Conservation (phyloP, 495 filamentous ascomycete species). For the Sordaria brevicollis region DNA sequence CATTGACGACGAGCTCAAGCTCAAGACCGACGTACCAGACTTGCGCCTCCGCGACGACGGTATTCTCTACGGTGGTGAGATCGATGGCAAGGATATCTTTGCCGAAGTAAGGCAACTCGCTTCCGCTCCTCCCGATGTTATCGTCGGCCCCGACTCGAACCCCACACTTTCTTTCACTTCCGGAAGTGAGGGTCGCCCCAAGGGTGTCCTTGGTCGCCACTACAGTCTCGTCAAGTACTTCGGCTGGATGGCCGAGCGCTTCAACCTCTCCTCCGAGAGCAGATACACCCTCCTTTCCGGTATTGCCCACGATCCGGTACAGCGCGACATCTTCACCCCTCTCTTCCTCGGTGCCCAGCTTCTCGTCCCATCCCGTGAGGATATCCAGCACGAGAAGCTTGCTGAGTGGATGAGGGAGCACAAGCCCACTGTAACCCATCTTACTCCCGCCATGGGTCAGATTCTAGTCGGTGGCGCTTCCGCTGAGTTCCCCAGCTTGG, state of each 20-base stretch:
- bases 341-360: conserved; percentile 79
- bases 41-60: conserved; percentile 68
- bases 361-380: conserved; percentile 69
- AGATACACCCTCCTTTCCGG: conserved; percentile 79
- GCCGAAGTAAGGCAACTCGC: conserved; percentile 40
- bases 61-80: conserved; percentile 54
- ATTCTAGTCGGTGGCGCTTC: conserved; percentile 82
- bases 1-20: conserved; percentile 59
- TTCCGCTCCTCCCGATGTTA: conserved; percentile 51
- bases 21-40: conserved; percentile 69
- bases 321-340: conserved; percentile 89
- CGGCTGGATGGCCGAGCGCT: conserved; percentile 82
- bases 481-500: conserved; percentile 63
- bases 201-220: conserved; percentile 79
- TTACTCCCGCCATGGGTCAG: conserved; percentile 95
- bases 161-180: conserved; percentile 81
- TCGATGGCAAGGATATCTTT: conserved; percentile 58
- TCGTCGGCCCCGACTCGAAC: conserved; percentile 83
- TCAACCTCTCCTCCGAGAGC: conserved; percentile 62
- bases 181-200: conserved; percentile 66
- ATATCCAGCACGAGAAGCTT: conserved; percentile 80
- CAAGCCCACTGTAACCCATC: conserved; percentile 72
- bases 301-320: conserved; percentile 84
- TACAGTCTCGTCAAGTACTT: conserved; percentile 83
- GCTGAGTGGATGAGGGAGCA: conserved; percentile 86